Evolutionary conservation across 164 flowering plant genomes (phyloP).

Genomic region (Piper longum): DNA sequence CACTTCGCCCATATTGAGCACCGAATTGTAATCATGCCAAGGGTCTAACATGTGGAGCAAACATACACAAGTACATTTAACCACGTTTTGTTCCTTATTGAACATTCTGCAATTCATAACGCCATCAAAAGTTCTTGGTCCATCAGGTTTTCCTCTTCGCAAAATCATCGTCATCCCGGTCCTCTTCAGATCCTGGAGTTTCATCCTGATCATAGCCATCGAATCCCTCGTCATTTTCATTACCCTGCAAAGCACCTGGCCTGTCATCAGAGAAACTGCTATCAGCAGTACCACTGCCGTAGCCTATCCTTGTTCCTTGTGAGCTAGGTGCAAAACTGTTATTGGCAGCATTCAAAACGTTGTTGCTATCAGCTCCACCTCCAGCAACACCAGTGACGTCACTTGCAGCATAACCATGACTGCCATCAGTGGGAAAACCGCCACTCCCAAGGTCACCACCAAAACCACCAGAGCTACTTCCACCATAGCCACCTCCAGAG

Average conservation of each 20-base stretch:
- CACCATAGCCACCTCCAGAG: constrained; percentile 4
- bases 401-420: constrained; percentile 5
- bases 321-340: constrained; percentile 2
- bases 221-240: neutral
- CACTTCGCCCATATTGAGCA: too few relatives aligned
- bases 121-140: neutral
- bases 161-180: constrained; percentile 24
- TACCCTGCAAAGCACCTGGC: neutral
- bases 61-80: too few relatives aligned
- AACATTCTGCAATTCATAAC: neutral
- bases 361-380: constrained; percentile 4
- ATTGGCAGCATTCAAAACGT: neutral
- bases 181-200: constrained; percentile 7
- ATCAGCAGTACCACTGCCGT: constrained; percentile 6
- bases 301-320: constrained; percentile 5
- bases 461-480: neutral
- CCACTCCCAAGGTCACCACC: constrained; percentile 3
- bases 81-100: too few relatives aligned
- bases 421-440: neutral
- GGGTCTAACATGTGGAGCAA: too few relatives aligned
- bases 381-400: neutral
- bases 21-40: too few relatives aligned
- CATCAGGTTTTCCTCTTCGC: constrained; percentile 27
- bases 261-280: neutral
- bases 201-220: constrained; percentile 4